Conservation (phyloP, 2,329 filamentous ascomycete species). For the Arthroderma sp. region DNA sequence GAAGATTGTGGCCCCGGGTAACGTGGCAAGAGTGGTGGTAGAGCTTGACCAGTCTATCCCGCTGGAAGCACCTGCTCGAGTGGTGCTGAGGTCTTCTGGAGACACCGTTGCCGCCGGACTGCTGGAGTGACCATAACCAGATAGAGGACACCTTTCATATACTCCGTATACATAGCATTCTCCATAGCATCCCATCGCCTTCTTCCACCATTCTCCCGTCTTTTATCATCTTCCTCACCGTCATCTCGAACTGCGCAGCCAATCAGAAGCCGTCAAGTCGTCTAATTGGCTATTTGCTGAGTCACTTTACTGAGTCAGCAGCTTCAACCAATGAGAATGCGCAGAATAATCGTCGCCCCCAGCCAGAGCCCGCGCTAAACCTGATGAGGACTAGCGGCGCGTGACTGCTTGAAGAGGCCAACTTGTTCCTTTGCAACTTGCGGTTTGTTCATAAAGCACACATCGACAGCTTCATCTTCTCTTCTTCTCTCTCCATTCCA, state of each 20-base stretch:
- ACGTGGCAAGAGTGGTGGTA: slow-evolving; percentile 64
- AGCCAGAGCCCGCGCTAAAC: slow-evolving; percentile 8
- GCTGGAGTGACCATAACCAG: slow-evolving; percentile 46
- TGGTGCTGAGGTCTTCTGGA: slow-evolving; percentile 70
- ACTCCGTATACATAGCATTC: no score
- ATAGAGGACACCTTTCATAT: neutral
- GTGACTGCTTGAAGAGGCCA: slow-evolving; percentile 31
- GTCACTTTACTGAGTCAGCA: slow-evolving; percentile 21
- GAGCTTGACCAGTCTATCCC: slow-evolving; percentile 64
- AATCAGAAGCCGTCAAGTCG: slow-evolving; percentile 8
- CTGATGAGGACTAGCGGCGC: slow-evolving; percentile 9
- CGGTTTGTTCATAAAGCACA: neutral
- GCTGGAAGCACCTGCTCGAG: slow-evolving; percentile 63
- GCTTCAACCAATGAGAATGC: slow-evolving; percentile 24
- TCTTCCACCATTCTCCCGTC: neutral
- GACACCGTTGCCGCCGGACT: slow-evolving; percentile 80
- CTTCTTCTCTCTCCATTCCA: slow-evolving; percentile 11
- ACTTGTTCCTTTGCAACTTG: slow-evolving; percentile 22
- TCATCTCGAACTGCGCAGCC: slow-evolving; percentile 7
- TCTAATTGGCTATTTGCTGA: neutral
- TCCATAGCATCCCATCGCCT: neutral
- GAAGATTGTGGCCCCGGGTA: slow-evolving; percentile 66
- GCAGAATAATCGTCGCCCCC: slow-evolving; percentile 28
- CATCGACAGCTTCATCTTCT: slow-evolving; percentile 8
- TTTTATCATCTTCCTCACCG: no score